These are phyloP conservation scores for Dothideomycetes sp. DNA, from an alignment of 2,329 filamentous ascomycete species.

Conservation along the genomic window DNA sequence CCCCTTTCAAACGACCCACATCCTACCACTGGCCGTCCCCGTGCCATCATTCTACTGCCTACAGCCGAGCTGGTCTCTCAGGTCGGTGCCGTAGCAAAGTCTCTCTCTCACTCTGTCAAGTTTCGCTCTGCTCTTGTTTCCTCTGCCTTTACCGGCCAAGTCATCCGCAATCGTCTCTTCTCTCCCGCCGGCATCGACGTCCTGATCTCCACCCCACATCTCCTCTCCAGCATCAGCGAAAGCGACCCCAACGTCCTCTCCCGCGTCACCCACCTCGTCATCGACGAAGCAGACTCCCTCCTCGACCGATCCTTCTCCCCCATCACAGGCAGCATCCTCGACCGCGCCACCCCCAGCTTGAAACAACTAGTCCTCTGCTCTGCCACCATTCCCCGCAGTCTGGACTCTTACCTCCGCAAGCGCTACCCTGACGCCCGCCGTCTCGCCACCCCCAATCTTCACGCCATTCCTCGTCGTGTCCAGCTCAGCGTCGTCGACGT, in stretches of 20 bases:
- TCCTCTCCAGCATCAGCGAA: constrained; percentile 78
- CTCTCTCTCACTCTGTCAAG: constrained; percentile 73
- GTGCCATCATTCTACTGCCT: constrained; percentile 77
- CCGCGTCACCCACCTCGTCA: constrained; percentile 76
- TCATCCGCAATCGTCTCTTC: constrained; percentile 80
- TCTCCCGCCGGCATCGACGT: constrained; percentile 72
- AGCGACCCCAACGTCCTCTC: constrained; percentile 85
- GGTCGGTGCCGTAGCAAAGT: constrained; percentile 70
- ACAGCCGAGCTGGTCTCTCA: constrained; percentile 87
- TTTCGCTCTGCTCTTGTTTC: constrained; percentile 78
- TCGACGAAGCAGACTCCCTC: constrained; percentile 94
- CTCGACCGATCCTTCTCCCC: constrained; percentile 87
- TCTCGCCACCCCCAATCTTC: constrained; percentile 88
- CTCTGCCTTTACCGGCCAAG: constrained; percentile 60
- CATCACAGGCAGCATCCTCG: constrained; percentile 70
- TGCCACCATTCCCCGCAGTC: constrained; percentile 81
- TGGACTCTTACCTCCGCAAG: constrained; percentile 74
- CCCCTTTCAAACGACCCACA: constrained; percentile 54
- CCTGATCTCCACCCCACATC: constrained; percentile 76
- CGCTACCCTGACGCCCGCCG: constrained; percentile 75
- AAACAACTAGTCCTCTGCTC: constrained; percentile 87
- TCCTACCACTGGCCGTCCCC: constrained; percentile 66
- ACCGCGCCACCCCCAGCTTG: constrained; percentile 68
- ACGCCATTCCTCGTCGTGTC: constrained; percentile 88
- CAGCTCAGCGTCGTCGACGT: constrained; percentile 90